A percentile compares a stretch with the other conserved stretches of the same genome.
Evolutionary conservation across 305 asterid species (phyloP).

Genomic region (Solanum chacoense): DNA sequence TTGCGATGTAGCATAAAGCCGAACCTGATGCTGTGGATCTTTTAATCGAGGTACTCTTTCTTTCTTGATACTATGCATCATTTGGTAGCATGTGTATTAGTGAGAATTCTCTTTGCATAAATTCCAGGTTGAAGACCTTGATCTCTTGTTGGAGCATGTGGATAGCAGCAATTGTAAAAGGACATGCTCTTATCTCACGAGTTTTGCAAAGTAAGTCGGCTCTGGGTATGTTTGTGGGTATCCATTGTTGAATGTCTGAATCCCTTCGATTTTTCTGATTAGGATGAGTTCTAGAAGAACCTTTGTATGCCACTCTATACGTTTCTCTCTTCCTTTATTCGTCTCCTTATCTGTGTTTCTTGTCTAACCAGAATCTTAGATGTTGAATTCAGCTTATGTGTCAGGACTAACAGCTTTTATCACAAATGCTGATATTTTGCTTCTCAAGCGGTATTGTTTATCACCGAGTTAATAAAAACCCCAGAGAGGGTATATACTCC

Average conservation of each 20-base stretch:
- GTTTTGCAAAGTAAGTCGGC: conserved; percentile 72
- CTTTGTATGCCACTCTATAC: neutral
- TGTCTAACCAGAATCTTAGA: neutral
- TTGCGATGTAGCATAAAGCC: conserved; percentile 78
- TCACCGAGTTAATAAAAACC: neutral
- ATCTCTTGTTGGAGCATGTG: conserved; percentile 65
- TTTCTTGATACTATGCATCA: neutral
- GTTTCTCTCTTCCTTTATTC: neutral
- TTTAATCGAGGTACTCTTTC: conserved; percentile 72
- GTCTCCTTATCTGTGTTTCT: neutral
- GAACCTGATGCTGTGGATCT: conserved; percentile 99
- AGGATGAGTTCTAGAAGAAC: neutral
- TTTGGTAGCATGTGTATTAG: neutral
- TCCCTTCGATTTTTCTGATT: neutral
- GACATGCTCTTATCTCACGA: conserved; percentile 81
- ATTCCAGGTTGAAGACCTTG: conserved; percentile 89
- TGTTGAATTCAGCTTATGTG: neutral
- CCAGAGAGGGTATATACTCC: neutral
- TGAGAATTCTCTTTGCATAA: neutral
- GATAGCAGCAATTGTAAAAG: conserved; percentile 65
- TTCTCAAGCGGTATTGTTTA: neutral
- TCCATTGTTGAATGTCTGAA: neutral
- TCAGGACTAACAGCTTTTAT: neutral
- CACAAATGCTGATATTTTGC: neutral
- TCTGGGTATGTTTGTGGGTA: neutral